Evolutionary conservation across 139 green algal genomes (phyloP), one percentile per base, ranked within the genome.

Genomic region (Nannochloris sp.): DNA sequence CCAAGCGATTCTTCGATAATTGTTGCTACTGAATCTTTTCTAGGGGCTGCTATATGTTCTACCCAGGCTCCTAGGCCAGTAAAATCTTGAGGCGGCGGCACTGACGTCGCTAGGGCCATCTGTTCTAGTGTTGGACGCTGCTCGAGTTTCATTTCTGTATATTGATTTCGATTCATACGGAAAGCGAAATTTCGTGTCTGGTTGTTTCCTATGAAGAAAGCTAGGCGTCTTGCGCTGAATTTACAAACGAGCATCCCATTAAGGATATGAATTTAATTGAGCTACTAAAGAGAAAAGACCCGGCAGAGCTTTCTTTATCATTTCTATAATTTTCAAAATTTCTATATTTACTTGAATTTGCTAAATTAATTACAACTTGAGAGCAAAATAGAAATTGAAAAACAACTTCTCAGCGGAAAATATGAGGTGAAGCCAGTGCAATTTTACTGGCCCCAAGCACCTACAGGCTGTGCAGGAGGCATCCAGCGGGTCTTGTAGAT

Each of bases 401-500:
- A n/a, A n/a, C n/a, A n/a, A n/a, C n/a, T n/a, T n/a, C n/a, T n/a
- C n/a, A n/a, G n/a, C n/a, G n/a, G n/a, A n/a, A n/a, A n/a, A n/a
- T n/a, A n/a, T n/a, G n/a, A n/a, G n/a, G n/a, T n/a, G n/a, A n/a
- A n/a, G n/a, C n/a, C n/a, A n/a, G n/a, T n/a, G n/a, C n/a, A n/a
- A 36, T 36, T 36, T 59, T 12, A 36, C 9, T 10, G 9, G 25
- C 65, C 68, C 60, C 78, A 80, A 6, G 70, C 74, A 25, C 82
- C 82, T 15, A 83, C 62, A 4, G 64, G 63, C 35, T 67, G 55
- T 19, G 78, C 70, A 4, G 81, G 80, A 1, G 82, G 70, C 67
- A 89, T 83, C 77, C 78, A 87, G 15, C 78, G 60, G n/a, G 66
- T 74, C n/a, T 71, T 81, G 48, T 83, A 86, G 42, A 83, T 80